These are phyloP conservation scores for Pichia sp. DNA, from an alignment of 1,139 yeast species.

Conservation along the genomic window DNA sequence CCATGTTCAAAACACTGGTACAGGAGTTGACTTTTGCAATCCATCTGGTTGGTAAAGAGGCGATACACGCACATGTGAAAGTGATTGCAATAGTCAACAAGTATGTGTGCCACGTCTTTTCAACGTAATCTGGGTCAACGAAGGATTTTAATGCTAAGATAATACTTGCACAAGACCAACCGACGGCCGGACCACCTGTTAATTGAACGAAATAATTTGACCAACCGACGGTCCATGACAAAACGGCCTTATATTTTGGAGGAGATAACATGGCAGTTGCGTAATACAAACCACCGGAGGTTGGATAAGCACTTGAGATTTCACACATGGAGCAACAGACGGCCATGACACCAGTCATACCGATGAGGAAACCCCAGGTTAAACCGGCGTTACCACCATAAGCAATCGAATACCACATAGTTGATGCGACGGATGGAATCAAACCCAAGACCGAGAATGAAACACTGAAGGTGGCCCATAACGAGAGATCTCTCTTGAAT, in stretches of 20 bases:
- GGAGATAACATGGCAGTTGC: constrained; percentile 49
- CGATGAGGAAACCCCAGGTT: constrained; percentile 56
- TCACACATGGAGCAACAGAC: constrained; percentile 62
- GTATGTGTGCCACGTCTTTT: constrained; percentile 49
- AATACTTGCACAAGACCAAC: constrained; percentile 59
- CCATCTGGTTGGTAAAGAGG: constrained; percentile 54
- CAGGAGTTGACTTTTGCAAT: constrained; percentile 53
- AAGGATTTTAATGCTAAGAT: constrained; percentile 51
- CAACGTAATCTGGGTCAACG: constrained; percentile 36
- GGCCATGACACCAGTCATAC: constrained; percentile 46
- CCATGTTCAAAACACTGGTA: constrained; percentile 53
- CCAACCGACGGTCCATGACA: constrained; percentile 62
- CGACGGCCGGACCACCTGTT: constrained; percentile 61
- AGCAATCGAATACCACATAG: constrained; percentile 46
- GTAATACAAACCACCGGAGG: constrained; percentile 70
- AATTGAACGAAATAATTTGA: constrained; percentile 56
- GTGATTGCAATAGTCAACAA: constrained; percentile 53
- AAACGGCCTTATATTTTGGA: constrained; percentile 48
- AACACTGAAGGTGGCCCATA: constrained; percentile 63
- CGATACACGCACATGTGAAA: constrained; percentile 46
- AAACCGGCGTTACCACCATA: constrained; percentile 51
- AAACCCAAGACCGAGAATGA: constrained; percentile 73
- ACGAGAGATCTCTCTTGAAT: constrained; percentile 64
- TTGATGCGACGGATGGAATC: constrained; percentile 66
- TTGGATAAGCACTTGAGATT: constrained; percentile 62